Conservation (phyloP, 164 flowering plant genomes). For the Dillenia suffruticosa region DNA sequence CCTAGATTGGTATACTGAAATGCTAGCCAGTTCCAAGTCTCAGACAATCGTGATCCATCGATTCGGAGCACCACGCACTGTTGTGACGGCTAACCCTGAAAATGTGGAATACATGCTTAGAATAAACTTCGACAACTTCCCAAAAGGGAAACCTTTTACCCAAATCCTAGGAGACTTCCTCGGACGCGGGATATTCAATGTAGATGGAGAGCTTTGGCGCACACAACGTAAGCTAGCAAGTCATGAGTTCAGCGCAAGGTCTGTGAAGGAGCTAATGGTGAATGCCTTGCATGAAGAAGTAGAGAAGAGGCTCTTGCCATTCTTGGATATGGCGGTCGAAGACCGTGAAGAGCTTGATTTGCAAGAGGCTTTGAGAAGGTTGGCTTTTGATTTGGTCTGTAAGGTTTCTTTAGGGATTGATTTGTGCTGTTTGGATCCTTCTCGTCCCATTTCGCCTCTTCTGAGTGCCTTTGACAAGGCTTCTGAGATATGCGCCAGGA, state of each 20-base stretch:
- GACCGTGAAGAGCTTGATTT: constrained; percentile 26
- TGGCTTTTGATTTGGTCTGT: constrained; percentile 63
- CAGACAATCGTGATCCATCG: constrained; percentile 56
- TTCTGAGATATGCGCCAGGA: constrained; percentile 50
- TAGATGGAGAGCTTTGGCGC: constrained; percentile 73
- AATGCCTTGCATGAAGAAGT: constrained; percentile 44
- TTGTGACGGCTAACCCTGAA: constrained; percentile 76
- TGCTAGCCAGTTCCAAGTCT: constrained; percentile 46
- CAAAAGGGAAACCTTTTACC: constrained; percentile 79
- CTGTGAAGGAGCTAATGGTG: constrained; percentile 41
- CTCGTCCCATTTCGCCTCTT: constrained; percentile 28
- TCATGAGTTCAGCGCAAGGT: constrained; percentile 58
- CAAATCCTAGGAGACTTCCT: constrained; percentile 82
- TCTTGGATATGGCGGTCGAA: constrained; percentile 39
- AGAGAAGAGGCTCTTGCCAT: constrained; percentile 39
- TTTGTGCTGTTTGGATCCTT: constrained; percentile 43
- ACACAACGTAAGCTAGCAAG: constrained; percentile 68
- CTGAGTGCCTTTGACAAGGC: constrained; percentile 61
- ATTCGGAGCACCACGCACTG: constrained; percentile 50
- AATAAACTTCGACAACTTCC: constrained; percentile 67
- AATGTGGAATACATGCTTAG: constrained; percentile 82
- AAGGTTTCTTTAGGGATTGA: constrained; percentile 61
- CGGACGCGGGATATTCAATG: constrained; percentile 82
- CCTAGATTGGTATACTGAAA: constrained; percentile 75
- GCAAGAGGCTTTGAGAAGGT: constrained; percentile 51